phyloP scores from a whole-genome alignment of 345 rosid species.

The Raphanus raphanistrum region DNA sequence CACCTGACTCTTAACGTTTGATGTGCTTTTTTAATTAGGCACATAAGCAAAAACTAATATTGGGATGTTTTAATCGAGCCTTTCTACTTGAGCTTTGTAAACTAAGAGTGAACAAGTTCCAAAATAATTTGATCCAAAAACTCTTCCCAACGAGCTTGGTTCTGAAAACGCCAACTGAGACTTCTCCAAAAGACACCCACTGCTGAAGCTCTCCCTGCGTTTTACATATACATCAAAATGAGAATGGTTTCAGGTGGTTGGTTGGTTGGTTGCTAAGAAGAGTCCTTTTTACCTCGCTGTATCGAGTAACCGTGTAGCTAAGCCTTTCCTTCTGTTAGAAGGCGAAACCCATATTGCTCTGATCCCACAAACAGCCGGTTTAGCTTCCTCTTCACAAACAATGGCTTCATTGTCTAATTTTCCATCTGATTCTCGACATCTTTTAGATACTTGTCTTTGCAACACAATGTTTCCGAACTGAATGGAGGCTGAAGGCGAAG shows the following conservation, averaged over 20 bases:
- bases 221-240: not conserved
- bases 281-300: slow-evolving; percentile 56
- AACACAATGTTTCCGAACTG: slow-evolving; percentile 64
- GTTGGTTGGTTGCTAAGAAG: not conserved
- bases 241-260: not conserved
- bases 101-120: slow-evolving; percentile 53
- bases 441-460: slow-evolving; percentile 56
- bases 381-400: slow-evolving; percentile 56
- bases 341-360: slow-evolving; percentile 94
- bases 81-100: slow-evolving; percentile 47
- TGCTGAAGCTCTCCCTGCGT: slow-evolving; percentile 64
- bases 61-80: not conserved
- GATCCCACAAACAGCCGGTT: slow-evolving; percentile 66
- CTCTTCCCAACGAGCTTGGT: slow-evolving; percentile 68
- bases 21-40: no score
- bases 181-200: slow-evolving; percentile 45
- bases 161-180: slow-evolving; percentile 76
- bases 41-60: not conserved
- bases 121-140: slow-evolving; percentile 59
- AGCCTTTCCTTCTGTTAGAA: slow-evolving; percentile 69
- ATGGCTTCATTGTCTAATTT: slow-evolving; percentile 45
- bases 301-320: slow-evolving; percentile 72
- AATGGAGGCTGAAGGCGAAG: slow-evolving; percentile 45
- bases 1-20: no score
- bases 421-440: slow-evolving; percentile 29